Percentiles rank a stretch among this genome's conserved stretches.
These are phyloP conservation scores for Diplodia corticola DNA, from an alignment of 2,329 filamentous ascomycete species.

Conservation along the genomic window DNA sequence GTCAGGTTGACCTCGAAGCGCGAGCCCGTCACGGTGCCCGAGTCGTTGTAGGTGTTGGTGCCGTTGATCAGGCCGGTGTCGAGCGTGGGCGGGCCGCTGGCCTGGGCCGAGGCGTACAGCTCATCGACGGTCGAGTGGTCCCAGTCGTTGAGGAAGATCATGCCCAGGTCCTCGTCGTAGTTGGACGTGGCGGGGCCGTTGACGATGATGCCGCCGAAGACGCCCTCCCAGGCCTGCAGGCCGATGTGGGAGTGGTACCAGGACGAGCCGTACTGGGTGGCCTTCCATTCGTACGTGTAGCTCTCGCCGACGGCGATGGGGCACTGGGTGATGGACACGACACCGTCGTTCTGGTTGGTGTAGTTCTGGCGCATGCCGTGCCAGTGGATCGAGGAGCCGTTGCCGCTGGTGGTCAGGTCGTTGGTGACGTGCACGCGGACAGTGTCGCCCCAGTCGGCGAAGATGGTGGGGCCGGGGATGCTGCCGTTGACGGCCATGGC, in stretches of 20 bases:
- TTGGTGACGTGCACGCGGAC: constrained; percentile 54
- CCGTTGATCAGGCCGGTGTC: constrained; percentile 57
- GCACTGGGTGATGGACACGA: constrained; percentile 48
- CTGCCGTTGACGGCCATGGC: constrained; percentile 17
- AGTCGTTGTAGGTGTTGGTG: constrained; percentile 19
- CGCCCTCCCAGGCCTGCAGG: constrained; percentile 39
- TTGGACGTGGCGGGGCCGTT: constrained; percentile 40
- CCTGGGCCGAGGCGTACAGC: constrained; percentile 8
- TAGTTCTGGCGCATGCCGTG: constrained; percentile 61
- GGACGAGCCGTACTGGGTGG: constrained; percentile 43
- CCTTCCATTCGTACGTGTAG: constrained; percentile 57
- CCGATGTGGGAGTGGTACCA: constrained; percentile 35
- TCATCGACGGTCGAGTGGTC: constrained; percentile 25
- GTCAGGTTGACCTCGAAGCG: constrained; percentile 36
- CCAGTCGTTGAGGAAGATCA: constrained; percentile 46
- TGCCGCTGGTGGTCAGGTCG: constrained; percentile 44
- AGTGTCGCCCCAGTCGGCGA: constrained; percentile 47
- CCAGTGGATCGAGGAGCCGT: constrained; percentile 64
- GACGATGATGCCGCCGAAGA: constrained; percentile 38
- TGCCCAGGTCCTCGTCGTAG: constrained; percentile 45
- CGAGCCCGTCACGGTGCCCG: constrained; percentile 23
- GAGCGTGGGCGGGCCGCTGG: constrained; percentile 30
- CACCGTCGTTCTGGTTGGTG: constrained; percentile 59
- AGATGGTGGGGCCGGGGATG: constrained; percentile 20
- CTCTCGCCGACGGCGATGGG: constrained; percentile 29